Evolutionary conservation across 805 yeast genomes (phyloP), one percentile per base, ranked within the genome.

Genomic region (Ogataea corticis): DNA sequence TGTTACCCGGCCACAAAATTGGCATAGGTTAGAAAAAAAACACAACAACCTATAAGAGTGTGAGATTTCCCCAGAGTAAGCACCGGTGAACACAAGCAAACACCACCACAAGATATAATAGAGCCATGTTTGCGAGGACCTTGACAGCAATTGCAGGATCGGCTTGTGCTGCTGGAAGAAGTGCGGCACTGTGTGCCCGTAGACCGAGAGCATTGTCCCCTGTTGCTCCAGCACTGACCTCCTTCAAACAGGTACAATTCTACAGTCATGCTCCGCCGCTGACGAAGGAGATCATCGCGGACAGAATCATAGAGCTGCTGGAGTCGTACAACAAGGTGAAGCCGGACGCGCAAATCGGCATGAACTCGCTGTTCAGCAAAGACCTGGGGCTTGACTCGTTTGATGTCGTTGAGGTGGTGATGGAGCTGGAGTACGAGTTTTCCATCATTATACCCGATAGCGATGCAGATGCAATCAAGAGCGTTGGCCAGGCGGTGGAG

Each of bases 401-500:
- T 56, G 89, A 83, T 59, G 73, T 82, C 42, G 87, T 82, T 45
- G 89, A 83, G 64, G 83, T 85, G 23, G 70, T 83, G 44, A 85
- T 83, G 76, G 87, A 86, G 50, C 75, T 83, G 56, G 89, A 83
- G 66, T 83, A 80, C 63, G 80, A 83, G 65, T 82, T 82, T 57
- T 89, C 87, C 60, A 79, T 88, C 63, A 87, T 85, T 66, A 81
- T 87, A 63, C 89, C 95, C 30, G 96, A 89, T 72, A 83, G 86
- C 66, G 87, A 88, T 58, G 94, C 97, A 44, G 97, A 92, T 66
- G 91, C 86, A 65, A 83, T 94, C 68, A 89, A 86, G 74, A 87
- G 96, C 45, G 94, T 94, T 54, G 90, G 88, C 57, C 96, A 91
- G 73, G 96, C 97, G 49, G 80, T 91, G 52, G 89, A 90, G 61